phyloP scores from a whole-genome alignment of 805 yeast genomes.

The Scheffersomyces stipitis region DNA sequence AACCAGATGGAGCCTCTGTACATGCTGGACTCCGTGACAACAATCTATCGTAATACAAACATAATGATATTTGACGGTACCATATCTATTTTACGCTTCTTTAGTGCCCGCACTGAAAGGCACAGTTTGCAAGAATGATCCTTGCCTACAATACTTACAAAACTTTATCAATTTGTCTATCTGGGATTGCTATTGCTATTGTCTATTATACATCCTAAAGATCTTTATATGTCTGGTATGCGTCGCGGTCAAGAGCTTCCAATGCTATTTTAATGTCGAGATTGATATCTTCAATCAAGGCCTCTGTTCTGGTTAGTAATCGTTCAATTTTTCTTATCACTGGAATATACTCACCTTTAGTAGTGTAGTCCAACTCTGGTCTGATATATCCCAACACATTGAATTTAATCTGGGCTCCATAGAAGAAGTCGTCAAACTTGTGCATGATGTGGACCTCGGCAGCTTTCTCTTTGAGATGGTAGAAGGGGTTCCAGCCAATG shows the following conservation, averaged over 20 bases:
- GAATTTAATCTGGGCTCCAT: conserved; percentile 75
- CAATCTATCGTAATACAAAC: too few relatives aligned
- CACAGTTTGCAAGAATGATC: too few relatives aligned
- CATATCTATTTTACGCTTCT: too few relatives aligned
- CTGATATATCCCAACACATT: conserved; percentile 84
- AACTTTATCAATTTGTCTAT: too few relatives aligned
- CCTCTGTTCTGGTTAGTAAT: too few relatives aligned
- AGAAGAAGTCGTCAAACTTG: conserved; percentile 64
- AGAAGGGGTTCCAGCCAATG: conserved; percentile 94
- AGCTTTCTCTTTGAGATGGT: conserved; percentile 72
- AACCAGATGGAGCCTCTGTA: too few relatives aligned
- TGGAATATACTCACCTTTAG: conserved; percentile 41
- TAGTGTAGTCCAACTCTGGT: conserved; percentile 84
- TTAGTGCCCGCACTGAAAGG: too few relatives aligned
- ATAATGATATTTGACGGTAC: too few relatives aligned
- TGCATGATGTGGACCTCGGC: conserved; percentile 88
- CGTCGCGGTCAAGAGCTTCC: conserved; percentile 35
- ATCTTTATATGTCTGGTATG: conserved; percentile 11
- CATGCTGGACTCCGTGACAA: too few relatives aligned
- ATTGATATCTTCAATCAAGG: conserved; percentile 79
- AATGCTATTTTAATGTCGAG: conserved; percentile 72
- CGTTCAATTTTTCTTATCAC: not conserved
- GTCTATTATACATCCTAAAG: not conserved
- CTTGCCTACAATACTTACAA: too few relatives aligned
- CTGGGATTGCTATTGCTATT: not conserved